These are phyloP conservation scores for Angomonas ambiguus DNA, from an alignment of 208 protist genomes.

Conservation along the genomic window DNA sequence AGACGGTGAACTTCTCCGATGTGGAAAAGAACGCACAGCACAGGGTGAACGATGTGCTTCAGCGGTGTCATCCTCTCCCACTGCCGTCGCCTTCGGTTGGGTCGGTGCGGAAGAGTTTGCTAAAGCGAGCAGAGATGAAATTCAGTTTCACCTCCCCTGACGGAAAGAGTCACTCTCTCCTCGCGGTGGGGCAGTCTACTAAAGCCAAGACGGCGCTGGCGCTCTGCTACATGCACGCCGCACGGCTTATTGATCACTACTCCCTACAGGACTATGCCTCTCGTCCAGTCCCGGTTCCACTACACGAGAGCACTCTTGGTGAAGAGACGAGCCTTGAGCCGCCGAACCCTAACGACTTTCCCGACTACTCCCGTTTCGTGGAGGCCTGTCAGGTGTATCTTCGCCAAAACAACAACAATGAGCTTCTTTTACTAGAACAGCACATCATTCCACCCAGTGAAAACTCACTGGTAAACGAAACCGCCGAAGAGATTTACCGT, in stretches of 20 bases:
- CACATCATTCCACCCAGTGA: constrained; percentile 3
- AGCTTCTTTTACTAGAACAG: background rate
- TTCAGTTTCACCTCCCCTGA: constrained; percentile 20
- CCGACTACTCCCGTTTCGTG: background rate
- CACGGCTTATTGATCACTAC: constrained; percentile 62
- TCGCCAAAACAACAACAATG: background rate
- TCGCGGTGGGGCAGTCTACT: constrained; percentile 55
- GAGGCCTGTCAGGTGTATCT: constrained; percentile 1
- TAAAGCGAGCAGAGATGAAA: constrained; percentile 43
- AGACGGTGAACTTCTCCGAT: constrained; percentile 17
- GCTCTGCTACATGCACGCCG: constrained; percentile 78
- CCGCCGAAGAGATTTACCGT: background rate
- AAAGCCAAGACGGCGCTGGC: constrained; percentile 39
- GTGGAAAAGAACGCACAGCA: constrained; percentile 20
- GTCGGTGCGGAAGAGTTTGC: constrained; percentile 28
- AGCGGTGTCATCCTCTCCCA: constrained; percentile 12
- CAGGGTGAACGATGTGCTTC: constrained; percentile 32
- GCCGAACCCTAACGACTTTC: background rate
- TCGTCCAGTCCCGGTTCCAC: constrained; percentile 3
- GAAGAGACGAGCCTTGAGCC: background rate
- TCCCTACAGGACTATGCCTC: constrained; percentile 6
- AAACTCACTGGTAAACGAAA: background rate
- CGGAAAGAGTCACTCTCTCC: constrained; percentile 13
- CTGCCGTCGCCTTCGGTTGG: constrained; percentile 11
- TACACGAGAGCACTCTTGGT: background rate